Evolutionary conservation across 129 eudicot genomes (phyloP).

Genomic region (Smallanthus sonchifolius): DNA sequence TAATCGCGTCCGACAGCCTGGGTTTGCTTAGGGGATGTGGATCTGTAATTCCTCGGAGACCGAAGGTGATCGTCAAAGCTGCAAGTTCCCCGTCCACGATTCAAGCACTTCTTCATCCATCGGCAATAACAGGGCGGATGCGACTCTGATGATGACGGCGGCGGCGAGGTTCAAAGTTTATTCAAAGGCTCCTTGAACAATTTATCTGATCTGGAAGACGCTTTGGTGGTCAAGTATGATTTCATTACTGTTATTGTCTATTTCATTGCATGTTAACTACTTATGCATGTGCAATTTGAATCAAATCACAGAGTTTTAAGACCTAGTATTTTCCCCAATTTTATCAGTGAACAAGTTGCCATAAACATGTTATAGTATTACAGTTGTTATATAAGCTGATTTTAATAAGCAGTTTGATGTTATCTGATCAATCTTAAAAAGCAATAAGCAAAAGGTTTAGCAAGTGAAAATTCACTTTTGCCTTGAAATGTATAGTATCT

Average conservation of each 20-base stretch:
- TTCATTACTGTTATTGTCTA: background rate
- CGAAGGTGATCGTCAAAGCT: too few relatives aligned
- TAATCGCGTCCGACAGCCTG: too few relatives aligned
- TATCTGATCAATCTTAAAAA: background rate
- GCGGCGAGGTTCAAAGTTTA: conserved; percentile 52
- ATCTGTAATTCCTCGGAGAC: background rate
- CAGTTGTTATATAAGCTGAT: background rate
- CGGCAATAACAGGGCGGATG: conserved; percentile 46
- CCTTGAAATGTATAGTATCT: background rate
- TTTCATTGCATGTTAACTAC: background rate
- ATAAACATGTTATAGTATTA: background rate
- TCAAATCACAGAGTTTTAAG: background rate
- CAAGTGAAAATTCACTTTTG: background rate
- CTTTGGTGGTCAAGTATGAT: conserved; percentile 64
- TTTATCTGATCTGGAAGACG: conserved; percentile 57
- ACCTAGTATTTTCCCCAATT: background rate
- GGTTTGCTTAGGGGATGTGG: conserved; percentile 29
- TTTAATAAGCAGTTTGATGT: background rate
- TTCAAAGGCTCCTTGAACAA: conserved; percentile 42
- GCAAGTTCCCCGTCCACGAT: conserved; percentile 18
- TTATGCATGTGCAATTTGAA: conserved; percentile 6
- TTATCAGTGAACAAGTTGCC: too few relatives aligned
- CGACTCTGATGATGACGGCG: too few relatives aligned
- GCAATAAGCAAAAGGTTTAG: background rate
- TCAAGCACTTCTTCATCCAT: conserved; percentile 52